Percentiles rank a stretch among this genome's conserved stretches.
These are phyloP conservation scores for Arthrobotrys conoides DNA, from an alignment of 2,329 filamentous ascomycete species.

Conservation along the genomic window DNA sequence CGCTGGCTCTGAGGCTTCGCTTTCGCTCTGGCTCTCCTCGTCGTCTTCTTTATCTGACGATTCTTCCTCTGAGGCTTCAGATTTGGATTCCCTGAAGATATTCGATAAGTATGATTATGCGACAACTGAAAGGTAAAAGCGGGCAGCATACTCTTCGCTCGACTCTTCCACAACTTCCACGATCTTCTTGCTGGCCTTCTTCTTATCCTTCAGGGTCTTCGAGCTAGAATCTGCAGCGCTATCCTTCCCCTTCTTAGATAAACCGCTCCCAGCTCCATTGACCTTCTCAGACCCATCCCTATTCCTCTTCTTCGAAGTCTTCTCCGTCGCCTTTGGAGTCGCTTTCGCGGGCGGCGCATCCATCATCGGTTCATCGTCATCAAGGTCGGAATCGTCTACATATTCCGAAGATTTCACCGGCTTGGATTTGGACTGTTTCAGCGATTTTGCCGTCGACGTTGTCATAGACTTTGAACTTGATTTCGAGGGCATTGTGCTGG, in stretches of 20 bases:
- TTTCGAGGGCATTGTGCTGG: slow-evolving; percentile 56
- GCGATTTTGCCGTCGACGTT: slow-evolving; percentile 29
- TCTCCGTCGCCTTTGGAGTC: slow-evolving; percentile 38
- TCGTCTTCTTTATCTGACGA: slow-evolving; percentile 13
- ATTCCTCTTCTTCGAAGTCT: slow-evolving; percentile 58
- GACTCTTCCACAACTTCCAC: slow-evolving; percentile 41
- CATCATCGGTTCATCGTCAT: slow-evolving; percentile 52
- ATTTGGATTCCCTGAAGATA: slow-evolving; percentile 26
- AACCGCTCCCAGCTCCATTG: slow-evolving; percentile 32
- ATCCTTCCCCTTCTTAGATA: slow-evolving; percentile 20
- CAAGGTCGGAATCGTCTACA: slow-evolving; percentile 45
- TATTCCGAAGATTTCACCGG: slow-evolving; percentile 48
- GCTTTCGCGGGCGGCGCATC: slow-evolving; percentile 47
- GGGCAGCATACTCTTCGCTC: slow-evolving; percentile 49
- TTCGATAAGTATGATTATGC: slow-evolving; percentile 9
- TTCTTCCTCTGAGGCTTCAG: slow-evolving; percentile 22
- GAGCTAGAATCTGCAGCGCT: slow-evolving; percentile 9
- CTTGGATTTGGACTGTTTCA: slow-evolving; percentile 36
- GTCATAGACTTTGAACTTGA: slow-evolving; percentile 23
- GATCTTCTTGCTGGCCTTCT: slow-evolving; percentile 48
- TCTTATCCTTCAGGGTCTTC: slow-evolving; percentile 35
- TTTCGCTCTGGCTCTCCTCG: slow-evolving; percentile 30
- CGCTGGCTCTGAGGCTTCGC: slow-evolving; percentile 30
- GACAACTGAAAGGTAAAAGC: not conserved
- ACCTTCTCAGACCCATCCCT: slow-evolving; percentile 57